Base-by-base conservation (phyloP, 1,139 yeast genomes). In the Suhomyces terraborum region DNA sequence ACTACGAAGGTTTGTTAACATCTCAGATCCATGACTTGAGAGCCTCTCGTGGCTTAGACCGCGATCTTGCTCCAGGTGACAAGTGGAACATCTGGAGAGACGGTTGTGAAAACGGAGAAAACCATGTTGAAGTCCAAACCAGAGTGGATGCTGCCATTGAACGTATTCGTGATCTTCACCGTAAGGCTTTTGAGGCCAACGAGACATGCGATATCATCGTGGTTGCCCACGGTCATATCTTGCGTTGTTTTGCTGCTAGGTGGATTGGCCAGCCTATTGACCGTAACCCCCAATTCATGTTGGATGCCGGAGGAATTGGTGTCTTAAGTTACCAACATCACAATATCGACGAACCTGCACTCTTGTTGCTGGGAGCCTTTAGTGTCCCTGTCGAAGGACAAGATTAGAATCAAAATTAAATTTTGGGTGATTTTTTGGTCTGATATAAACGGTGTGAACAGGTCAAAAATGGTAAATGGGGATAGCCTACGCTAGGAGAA, bases 231-330 rank as follows among this genome's bases (percentile, higher is more conserved):
- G 98, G 98, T 33, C 98, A 91, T 57, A 86, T 91, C 41, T 71
- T 91, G 52, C 81, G 98, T 56, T 86, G 93, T 58, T 80, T 91
- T 55, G 94, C 91, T 7, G 88, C 91, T 25, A 69, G 96, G 48
- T 91, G 98, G 98, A 80, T 87, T 21, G 76, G 75, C 6, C 66
- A 73, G 35, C 75, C 73, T 12, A 69, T 85, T 46, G 62, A 73
- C 49, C 67, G 63, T 39, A 88, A 89, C 60, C 96, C 96, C 2
- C 80, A 82, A 49, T 81, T 88, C 59, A 71, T 91, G 64, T 71
- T 91, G 53, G 97, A 91, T 59, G 96, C 98, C 21, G 97, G 97
- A 51, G 97, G 96, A 36, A 88, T 88, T 24, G 96, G 97, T 43
- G 95, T 88, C 2, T 72, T 91, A 59, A 82, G 94, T 53, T 91